Base-by-base conservation (phyloP, 2,329 filamentous ascomycete species). In the Lecanosticta acicola region DNA sequence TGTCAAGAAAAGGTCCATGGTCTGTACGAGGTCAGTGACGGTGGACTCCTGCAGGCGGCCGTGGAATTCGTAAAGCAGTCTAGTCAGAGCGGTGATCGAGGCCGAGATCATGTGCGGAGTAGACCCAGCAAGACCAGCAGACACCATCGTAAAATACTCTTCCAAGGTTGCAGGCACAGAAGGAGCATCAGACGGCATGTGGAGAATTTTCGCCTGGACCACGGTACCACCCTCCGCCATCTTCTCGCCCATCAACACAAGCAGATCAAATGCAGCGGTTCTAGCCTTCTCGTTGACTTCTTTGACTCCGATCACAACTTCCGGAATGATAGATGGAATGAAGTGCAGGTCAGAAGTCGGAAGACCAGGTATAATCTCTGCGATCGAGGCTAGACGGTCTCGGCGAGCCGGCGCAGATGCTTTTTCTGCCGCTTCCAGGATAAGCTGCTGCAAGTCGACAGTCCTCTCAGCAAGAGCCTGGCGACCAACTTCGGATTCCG, bases 91-190 rank as follows among this genome's bases (percentile, higher is more conserved):
- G 0, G 89, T 97, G 64, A 98, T 90, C n/a, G 87, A 89, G 0
- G 93, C 93, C 4, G 88, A 94, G 52, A 97, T 90, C 89, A 97
- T 96, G 71, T 97, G 91, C 24, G 93, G 90, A 9, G 89, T 91
- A 59, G 84, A 85, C 46, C 90, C 91, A 1, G 91, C 93, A 43
- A 98, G 78, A 70, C 93, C 93, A 39, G 93, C 93, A 56, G 87
- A 94, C 21, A 97, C 86, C 93, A 98, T 98, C 45, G 91, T 96
- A 71, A 97, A 87, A 70, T 89, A 97, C 67, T 97, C 93, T 61
- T 97, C 91, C 32, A 98, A 79, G 34, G 79, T 90, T 16, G 93
- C 91, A 2, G 79, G 75, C 3, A 84, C 89, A 24, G 83, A 74
- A 2, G 87, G 84, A 0, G 89, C 85, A 65, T 94, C 83, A 7